Base-by-base conservation (phyloP, 2,329 filamentous ascomycete genomes). In the Pseudocercospora musae region DNA sequence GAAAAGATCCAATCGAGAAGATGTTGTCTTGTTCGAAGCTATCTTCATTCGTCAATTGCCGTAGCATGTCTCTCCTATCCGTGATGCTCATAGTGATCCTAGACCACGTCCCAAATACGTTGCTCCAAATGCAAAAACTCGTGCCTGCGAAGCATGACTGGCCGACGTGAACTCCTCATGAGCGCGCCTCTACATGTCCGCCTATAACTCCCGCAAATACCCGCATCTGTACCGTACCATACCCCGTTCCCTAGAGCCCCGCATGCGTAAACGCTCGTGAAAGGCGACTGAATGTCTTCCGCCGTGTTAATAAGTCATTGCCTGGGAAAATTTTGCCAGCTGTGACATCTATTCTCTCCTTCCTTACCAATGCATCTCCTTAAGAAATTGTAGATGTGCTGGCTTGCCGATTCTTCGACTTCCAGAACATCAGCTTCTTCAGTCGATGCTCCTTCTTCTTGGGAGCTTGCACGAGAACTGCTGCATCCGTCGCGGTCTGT, bases 381-480 rank as follows among this genome's bases (percentile, higher is more conserved):
- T 57, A 67, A 23, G 57, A 57, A 42, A 64, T 59, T 13, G 65
- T 67, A 33, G 66, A 67, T 21, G 63, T 66, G 67, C 66, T 69
- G 64, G 62, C 64, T 53, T 68, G 63, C 44, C 67, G 67, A 62
- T 60, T 68, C 71, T 83, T 86, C 9, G 82, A 80, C 76, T 89
- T 91, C 89, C 89, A 93, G 75, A 93, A 93, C 82, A 92, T 87
- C 79, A 92, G 82, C 57, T 89, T 88, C 73, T 90, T 89, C 40
- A 92, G 77, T 29, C 89, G 84, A 73, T 87, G 90, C 40, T 85
- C 80, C 74, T 87, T 89, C 80, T 88, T 90, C 73, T 86, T 87
- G 69, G 89, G 75, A 60, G 76, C 73, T 25, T 76, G 76, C 25
- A 77, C 89, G 84, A 68, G 88, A 89, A 33, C 91, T 79, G 71